These are phyloP conservation scores for Peronosclerospora sorghi DNA, from an alignment of 352 stramenopile genomes.

Conservation along the genomic window DNA sequence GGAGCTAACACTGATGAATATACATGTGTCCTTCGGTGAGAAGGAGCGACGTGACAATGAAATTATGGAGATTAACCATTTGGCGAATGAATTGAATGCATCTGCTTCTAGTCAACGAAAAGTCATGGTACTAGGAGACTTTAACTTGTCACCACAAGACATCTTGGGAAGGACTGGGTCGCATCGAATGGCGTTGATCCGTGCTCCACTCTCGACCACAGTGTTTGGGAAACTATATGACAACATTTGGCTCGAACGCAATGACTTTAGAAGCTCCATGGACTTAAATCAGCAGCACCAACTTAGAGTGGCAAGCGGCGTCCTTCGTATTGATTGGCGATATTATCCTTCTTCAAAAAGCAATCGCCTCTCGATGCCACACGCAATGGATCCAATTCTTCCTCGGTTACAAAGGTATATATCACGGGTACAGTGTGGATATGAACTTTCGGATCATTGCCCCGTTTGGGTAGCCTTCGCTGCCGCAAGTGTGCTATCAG, in stretches of 20 bases:
- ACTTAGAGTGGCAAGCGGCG: slow-evolving; percentile 27
- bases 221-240: slow-evolving; percentile 53
- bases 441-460: slow-evolving; percentile 56
- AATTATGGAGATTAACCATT: slow-evolving; percentile 24
- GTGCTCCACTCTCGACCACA: slow-evolving; percentile 34
- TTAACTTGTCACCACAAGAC: slow-evolving; percentile 52
- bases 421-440: slow-evolving; percentile 28
- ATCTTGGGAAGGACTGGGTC: slow-evolving; percentile 14
- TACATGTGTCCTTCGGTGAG: slow-evolving; percentile 36
- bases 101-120: slow-evolving; percentile 11
- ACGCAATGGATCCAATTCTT: slow-evolving; percentile 15
- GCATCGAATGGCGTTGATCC: slow-evolving; percentile 30
- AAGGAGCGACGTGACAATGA: slow-evolving; percentile 20
- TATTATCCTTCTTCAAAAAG: slow-evolving; percentile 35
- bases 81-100: slow-evolving; percentile 13
- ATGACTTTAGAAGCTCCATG: slow-evolving; percentile 7
- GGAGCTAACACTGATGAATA: slow-evolving; percentile 35
- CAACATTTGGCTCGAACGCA: slow-evolving; percentile 45
- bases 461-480: slow-evolving; percentile 45
- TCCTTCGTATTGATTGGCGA: slow-evolving; percentile 50
- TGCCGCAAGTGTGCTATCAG: background rate
- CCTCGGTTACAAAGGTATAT: slow-evolving; percentile 21
- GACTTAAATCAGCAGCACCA: background rate
- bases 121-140: slow-evolving; percentile 48
- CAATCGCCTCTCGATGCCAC: slow-evolving; percentile 4